A percentile compares a stretch with the other conserved stretches of the same genome.
Conservation (phyloP, 176 grass and related monocot species). For the Bromus sterilis region DNA sequence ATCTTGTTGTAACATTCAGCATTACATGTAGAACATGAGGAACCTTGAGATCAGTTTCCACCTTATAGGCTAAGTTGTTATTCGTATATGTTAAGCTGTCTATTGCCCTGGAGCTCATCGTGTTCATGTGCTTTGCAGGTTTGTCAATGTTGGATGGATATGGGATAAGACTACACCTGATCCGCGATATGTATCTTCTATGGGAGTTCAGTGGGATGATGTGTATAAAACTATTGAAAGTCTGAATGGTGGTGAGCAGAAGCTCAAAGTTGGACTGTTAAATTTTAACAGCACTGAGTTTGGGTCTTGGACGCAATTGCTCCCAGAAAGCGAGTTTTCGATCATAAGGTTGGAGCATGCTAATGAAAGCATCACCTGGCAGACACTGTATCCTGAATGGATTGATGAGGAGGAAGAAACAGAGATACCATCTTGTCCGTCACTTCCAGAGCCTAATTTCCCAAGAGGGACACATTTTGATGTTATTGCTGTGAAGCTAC, state of each 20-base stretch:
- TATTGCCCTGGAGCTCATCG: slow-evolving; percentile 5
- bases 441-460: slow-evolving; percentile 53
- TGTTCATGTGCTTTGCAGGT: slow-evolving; percentile 38
- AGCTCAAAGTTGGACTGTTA: slow-evolving; percentile 59
- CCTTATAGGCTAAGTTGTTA: background rate
- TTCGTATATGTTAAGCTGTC: background rate
- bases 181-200: slow-evolving; percentile 64
- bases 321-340: slow-evolving; percentile 63
- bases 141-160: slow-evolving; percentile 79
- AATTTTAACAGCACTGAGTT: slow-evolving; percentile 83
- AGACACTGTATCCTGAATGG: slow-evolving; percentile 85
- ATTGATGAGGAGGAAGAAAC: slow-evolving; percentile 95
- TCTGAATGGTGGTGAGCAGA: slow-evolving; percentile 32
- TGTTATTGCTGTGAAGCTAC: slow-evolving; percentile 85
- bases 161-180: slow-evolving; percentile 65
- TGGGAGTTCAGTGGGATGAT: slow-evolving; percentile 51
- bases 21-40: background rate
- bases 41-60: background rate
- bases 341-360: slow-evolving; percentile 54
- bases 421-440: slow-evolving; percentile 69
- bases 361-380: slow-evolving; percentile 65
- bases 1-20: background rate
- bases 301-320: slow-evolving; percentile 49
- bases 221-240: slow-evolving; percentile 41
- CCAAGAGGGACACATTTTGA: slow-evolving; percentile 45